Evolutionary conservation across 148 eudicot genomes (phyloP).

Genomic region (Camellia sinensis): DNA sequence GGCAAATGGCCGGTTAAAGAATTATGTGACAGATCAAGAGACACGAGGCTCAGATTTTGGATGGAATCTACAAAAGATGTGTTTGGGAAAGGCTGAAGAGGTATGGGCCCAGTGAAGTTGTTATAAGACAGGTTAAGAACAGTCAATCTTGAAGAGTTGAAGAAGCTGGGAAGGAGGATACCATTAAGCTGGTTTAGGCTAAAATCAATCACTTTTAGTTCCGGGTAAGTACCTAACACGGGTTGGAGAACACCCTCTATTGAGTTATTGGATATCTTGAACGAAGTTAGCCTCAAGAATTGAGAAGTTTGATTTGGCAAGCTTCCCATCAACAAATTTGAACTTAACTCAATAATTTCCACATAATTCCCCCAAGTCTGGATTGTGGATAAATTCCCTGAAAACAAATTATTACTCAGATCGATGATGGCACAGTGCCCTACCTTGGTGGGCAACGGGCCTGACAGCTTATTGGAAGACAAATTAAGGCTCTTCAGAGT

Average conservation of each 20-base stretch:
- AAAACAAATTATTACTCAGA: constrained; percentile 55
- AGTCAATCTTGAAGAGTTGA: constrained; percentile 36
- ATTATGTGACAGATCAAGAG: constrained; percentile 58
- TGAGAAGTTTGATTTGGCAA: constrained; percentile 53
- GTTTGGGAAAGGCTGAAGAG: constrained; percentile 14
- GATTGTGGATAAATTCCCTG: constrained; percentile 54
- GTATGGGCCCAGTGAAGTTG: constrained; percentile 47
- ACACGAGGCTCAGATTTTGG: constrained; percentile 27
- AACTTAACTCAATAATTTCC: constrained; percentile 51
- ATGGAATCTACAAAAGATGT: background rate
- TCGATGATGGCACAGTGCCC: constrained; percentile 58
- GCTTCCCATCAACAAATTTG: constrained; percentile 51
- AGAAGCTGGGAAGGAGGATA: constrained; percentile 39
- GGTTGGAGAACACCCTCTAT: constrained; percentile 48
- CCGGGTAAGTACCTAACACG: constrained; percentile 45
- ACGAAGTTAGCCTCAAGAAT: constrained; percentile 55
- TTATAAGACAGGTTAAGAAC: constrained; percentile 51
- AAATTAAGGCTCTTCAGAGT: constrained; percentile 51
- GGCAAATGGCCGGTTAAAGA: constrained; percentile 47
- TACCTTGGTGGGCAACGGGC: constrained; percentile 47
- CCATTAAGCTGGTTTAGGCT: constrained; percentile 54
- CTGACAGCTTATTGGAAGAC: constrained; percentile 71
- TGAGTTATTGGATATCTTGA: constrained; percentile 56
- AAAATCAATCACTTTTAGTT: constrained; percentile 47
- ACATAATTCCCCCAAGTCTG: constrained; percentile 59